Base-by-base conservation (phyloP, 768 basidiomycete genomes). In the Macrolepiota dolichaula region DNA sequence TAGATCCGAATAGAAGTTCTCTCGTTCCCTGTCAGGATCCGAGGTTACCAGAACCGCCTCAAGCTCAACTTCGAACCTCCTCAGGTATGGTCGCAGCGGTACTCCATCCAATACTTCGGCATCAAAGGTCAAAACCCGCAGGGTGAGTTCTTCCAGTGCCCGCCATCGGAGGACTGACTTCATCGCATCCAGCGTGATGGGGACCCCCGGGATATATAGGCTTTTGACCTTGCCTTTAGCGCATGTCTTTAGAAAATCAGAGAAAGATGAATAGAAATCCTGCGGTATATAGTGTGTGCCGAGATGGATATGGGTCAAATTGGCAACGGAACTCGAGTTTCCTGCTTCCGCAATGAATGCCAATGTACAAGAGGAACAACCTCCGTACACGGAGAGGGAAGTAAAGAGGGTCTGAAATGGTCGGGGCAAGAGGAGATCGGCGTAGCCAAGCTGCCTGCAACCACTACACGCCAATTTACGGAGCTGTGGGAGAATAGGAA, bases 1-100 rank as follows among this genome's bases (percentile, higher is more conserved):
- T 19, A 50, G 37, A 19, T 50, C 57, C 12, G 57, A 50, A 50
- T 50, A 51, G 22, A 58, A 58, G 22, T 47, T 19, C 42, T 57
- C 44, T 11, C n/a, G 10, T 24, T 10, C 27, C 36, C 36, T 47
- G 37, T 4, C 47, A 3, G 24, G 15, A 13, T 50, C 32, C 11
- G 44, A 11, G 7, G 15, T 7, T 3, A 38, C 56, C 9, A 35
- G 2, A 19, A 13, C 11, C 4, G 0, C 5, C 27, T 51, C n/a
- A 15, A 22, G 25, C 13, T 57, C 55, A 6, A 57, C 42, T 4
- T 47, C 27, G 17, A 57, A 57, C 25, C 47, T 57, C 29, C n/a
- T 57, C 24, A 57, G 55, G 15, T 11, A n/a, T 17, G 32, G 22
- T 24, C 49, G 49, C 13, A 19, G 5, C 22, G 35, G 32, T 4